Base-by-base conservation (phyloP, 768 basidiomycete genomes). In the Russula sp. region DNA sequence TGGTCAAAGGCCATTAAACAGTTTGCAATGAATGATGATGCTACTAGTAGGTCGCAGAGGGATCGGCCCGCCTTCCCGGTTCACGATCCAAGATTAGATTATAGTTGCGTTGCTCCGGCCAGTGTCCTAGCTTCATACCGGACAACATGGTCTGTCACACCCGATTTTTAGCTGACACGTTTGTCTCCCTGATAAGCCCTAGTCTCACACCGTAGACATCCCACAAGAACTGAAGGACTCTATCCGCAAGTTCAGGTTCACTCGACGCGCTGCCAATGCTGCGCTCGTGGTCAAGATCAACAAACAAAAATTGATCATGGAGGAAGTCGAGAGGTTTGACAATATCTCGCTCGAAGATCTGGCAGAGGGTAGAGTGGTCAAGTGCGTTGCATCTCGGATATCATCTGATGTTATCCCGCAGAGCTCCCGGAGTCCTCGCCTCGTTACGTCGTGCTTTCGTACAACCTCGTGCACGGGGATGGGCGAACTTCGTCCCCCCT, bases 231-330 rank as follows among this genome's bases (percentile, higher is more conserved):
- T 95, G 73, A 90, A 89, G 73, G 84, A 88, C 66, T 77, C 84
- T 31, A 83, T 95, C 47, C 84, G 88, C 74, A 94, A 93, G 71
- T 96, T 95, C 77, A 77, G 90, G 14, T 89, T 91, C 60, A 77
- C 77, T 4, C 83, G 88, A 27, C 84, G 80, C 69, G 81, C 80
- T 49, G 74, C 86, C 44, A 87, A 80, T 68, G 87, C 91, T 31
- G 93, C 91, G 16, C 78, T 95, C 58, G 77, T 93, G 68, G 85
- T 95, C 75, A 95, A 94, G 84, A 91, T 95, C 76, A 88, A 94
- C 80, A 94, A 91, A 78, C 74, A 79, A 45, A 79, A 85, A 69
- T 81, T 95, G 62, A 71, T 84, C 67, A 88, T 97, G 87, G 87
- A 89, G 71, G 87, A 91, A 69, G 88, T 86, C 37, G 90, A 93